These are phyloP conservation scores for Inonotus obliquus DNA, from an alignment of 1,284 basidiomycete species.

Conservation along the genomic window DNA sequence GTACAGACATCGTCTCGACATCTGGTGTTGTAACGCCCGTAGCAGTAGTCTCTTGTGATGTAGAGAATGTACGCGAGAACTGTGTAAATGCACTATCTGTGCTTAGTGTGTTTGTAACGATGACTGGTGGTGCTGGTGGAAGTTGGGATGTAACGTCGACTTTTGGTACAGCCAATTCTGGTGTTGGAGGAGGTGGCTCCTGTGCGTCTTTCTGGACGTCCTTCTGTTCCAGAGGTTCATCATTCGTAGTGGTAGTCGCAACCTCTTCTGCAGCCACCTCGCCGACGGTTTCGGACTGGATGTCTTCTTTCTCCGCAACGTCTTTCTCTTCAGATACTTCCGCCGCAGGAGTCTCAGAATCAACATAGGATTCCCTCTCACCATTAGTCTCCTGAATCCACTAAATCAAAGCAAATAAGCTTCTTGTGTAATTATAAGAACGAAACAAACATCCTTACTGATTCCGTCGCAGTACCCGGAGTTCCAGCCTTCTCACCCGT, in stretches of 20 bases:
- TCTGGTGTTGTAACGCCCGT: slow-evolving; percentile 12
- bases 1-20: slow-evolving; percentile 9
- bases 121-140: not conserved
- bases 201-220: not conserved
- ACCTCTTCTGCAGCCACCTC: no score
- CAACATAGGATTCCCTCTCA: not conserved
- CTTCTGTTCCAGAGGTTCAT: not conserved
- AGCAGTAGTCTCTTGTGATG: slow-evolving; percentile 4
- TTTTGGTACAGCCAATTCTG: slow-evolving; percentile 13
- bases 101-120: slow-evolving; percentile 9
- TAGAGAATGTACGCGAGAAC: slow-evolving; percentile 5
- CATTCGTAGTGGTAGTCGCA: no score
- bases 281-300: not conserved
- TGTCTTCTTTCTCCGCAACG: slow-evolving; percentile 3
- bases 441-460: no score
- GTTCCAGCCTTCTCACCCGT: not conserved
- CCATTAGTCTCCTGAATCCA: not conserved
- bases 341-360: not conserved
- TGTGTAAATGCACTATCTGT: slow-evolving; percentile 9
- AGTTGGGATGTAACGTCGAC: not conserved
- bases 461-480: not conserved
- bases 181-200: slow-evolving; percentile 3
- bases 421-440: not conserved
- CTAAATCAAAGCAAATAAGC: not conserved
- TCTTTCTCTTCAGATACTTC: no score